Conservation (phyloP, 768 basidiomycete species). For the Podaxis sp. region DNA sequence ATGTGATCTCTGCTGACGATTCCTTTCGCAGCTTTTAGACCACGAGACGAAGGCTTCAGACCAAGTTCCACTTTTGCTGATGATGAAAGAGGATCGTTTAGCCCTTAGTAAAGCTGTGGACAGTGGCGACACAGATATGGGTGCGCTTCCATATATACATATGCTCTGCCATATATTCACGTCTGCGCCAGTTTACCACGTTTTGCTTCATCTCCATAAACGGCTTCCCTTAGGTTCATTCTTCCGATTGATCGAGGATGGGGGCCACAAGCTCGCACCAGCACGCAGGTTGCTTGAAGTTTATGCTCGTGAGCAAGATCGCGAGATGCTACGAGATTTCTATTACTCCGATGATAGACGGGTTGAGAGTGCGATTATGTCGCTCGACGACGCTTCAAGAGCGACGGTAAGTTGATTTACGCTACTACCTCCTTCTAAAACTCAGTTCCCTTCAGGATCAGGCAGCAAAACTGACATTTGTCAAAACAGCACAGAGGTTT, state of each 20-base stretch:
- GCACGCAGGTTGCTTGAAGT: conserved; percentile 84
- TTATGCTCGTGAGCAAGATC: conserved; percentile 86
- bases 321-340: conserved; percentile 91
- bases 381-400: conserved; percentile 75
- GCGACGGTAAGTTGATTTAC: conserved; percentile 48
- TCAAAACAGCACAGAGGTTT: conserved; percentile 87
- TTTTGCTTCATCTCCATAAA: conserved; percentile 84
- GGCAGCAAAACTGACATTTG: conserved; percentile 62
- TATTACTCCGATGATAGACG: conserved; percentile 97
- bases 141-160: conserved; percentile 40
- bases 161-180: conserved; percentile 1
- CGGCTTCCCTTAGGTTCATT: conserved; percentile 85
- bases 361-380: conserved; percentile 89
- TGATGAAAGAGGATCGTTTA: conserved; percentile 91
- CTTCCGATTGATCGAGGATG: conserved; percentile 93
- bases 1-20: neutral
- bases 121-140: conserved; percentile 93
- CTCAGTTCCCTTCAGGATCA: conserved; percentile 55
- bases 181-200: conserved; percentile 78
- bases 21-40: conserved; percentile 69
- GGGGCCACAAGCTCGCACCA: conserved; percentile 70
- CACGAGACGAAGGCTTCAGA: conserved; percentile 86
- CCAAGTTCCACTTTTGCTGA: conserved; percentile 89
- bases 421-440: neutral
- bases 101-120: conserved; percentile 89